Conservation (phyloP, 306 rosid genomes). For the Rosa multiflora region DNA sequence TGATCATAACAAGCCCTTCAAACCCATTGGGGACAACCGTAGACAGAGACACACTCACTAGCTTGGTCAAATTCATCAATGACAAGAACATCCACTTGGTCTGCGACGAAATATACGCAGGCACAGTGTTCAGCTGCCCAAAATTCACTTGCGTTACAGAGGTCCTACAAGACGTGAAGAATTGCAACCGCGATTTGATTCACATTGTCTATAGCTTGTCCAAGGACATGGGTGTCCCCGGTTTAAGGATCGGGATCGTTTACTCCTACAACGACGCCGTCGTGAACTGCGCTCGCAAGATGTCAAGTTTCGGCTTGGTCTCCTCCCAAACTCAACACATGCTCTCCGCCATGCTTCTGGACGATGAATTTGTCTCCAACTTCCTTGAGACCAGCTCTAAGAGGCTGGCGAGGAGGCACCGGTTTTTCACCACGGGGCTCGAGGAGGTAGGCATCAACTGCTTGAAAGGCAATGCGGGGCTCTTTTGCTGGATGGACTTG, state of each 20-base stretch:
- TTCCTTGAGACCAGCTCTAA: constrained; percentile 52
- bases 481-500: constrained; percentile 85
- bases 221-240: constrained; percentile 93
- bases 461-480: constrained; percentile 73
- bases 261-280: constrained; percentile 77
- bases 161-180: constrained; percentile 47
- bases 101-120: constrained; percentile 88
- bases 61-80: constrained; percentile 58
- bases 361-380: constrained; percentile 44
- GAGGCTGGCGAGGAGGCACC: constrained; percentile 49
- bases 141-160: constrained; percentile 56
- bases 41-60: constrained; percentile 57
- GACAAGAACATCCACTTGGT: constrained; percentile 72
- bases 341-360: constrained; percentile 65
- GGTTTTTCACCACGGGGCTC: constrained; percentile 47
- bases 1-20: constrained; percentile 85
- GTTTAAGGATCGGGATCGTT: constrained; percentile 80
- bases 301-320: constrained; percentile 93
- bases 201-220: constrained; percentile 79
- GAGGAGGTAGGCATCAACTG: constrained; percentile 54
- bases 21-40: constrained; percentile 77
- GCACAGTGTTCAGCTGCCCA: constrained; percentile 64
- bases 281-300: constrained; percentile 58
- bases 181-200: constrained; percentile 52
- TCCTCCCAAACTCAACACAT: constrained; percentile 77